Evolutionary conservation across 768 basidiomycete species (phyloP), one percentile per base, ranked within the genome.

Genomic region (Pleurotus citrinopileatus): DNA sequence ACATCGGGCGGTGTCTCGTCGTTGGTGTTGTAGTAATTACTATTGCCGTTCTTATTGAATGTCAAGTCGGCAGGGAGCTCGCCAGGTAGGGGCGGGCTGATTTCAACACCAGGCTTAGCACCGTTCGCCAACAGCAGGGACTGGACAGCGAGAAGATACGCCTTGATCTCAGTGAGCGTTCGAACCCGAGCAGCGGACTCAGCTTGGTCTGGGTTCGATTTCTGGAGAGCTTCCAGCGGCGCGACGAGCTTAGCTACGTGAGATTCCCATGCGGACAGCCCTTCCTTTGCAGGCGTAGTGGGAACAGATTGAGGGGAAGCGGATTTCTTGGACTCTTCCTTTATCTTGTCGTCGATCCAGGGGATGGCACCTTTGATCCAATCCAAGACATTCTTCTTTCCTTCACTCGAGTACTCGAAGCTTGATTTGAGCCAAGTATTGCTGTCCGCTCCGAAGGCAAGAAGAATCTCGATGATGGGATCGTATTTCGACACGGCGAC

Each of bases 41-140:
- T 3, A 3, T 6, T 22, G 29, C n/a, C 29, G 19, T 25, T 36
- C 48, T 51, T 37, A 22, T 51, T 25, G 34, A 34, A 36, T 10
- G 12, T 9, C 12, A 34, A n/a, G 9, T 36, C 19, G 4, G 2
- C 32, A 28, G 48, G 8, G 15, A 20, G 2, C 5, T 47, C 15
- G 10, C 27, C 15, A 26, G 12, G 15, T 13, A 51, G 48, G 6
- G 19, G 7, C 19, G 74, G 68, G 53, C 71, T 70, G 19, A 77
- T 47, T 27, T 75, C 76, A 4, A 63, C 61, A 74, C 76, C 78
- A 0, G 71, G 63, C 57, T 78, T 78, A 15, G 78, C 77, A 1
- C 67, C 69, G 37, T 65, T 61, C 7, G 67, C 63, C 5, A 60
- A 53, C 10, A 77, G 69, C 2, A 70, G 43, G 13, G 54, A 58